Base-by-base conservation (phyloP, 768 basidiomycete genomes). In the Hypsizygus marmoreus region DNA sequence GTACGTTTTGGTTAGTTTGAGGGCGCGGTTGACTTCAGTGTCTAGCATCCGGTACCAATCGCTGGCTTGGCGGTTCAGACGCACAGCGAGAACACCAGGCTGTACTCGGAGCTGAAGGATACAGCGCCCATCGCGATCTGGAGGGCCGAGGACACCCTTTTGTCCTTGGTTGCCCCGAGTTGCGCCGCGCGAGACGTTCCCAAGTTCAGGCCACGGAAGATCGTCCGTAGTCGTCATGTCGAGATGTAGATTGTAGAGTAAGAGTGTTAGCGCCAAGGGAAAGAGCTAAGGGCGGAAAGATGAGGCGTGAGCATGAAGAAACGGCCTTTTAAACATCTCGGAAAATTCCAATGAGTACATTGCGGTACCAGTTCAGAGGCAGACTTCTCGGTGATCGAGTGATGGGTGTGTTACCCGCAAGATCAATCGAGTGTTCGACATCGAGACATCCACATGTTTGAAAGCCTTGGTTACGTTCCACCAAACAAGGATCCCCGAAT, bases 151-250 rank as follows among this genome's bases (percentile, higher is more conserved):
- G 33, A 82, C 84, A 51, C 88, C 88, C 61, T 91, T 91, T 63
- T 89, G 86, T 38, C 88, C 88, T 74, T 90, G 88, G 66, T 91
- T 91, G 49, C 88, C 88, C 62, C 88, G 69, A 39, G 88, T 90
- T 19, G 88, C 88, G 37, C 88, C 88, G 46, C 88, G 79, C 44
- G 88, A 88, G 54, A 91, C 86, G 59, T 90, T 91, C 51, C 88
- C 88, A 50, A 88, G 75, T 67, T 91, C 88, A 53, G 88, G 88
- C 88, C 88, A 91, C 17, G 88, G 88, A 43, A 90, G 76, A 74
- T 91, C 88, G 72, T 91, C 88, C 53, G 77, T 66, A 60, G 73
- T 66, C 49, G 77, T 69, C 76, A 78, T 78, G 62, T 61, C 58
- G 57, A 56, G 61, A 64, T 59, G 51, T 55, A 55, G 28, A 40